Evolutionary conservation across 2,329 filamentous ascomycete genomes (phyloP).

Genomic region (Microdochium bolleyi): DNA sequence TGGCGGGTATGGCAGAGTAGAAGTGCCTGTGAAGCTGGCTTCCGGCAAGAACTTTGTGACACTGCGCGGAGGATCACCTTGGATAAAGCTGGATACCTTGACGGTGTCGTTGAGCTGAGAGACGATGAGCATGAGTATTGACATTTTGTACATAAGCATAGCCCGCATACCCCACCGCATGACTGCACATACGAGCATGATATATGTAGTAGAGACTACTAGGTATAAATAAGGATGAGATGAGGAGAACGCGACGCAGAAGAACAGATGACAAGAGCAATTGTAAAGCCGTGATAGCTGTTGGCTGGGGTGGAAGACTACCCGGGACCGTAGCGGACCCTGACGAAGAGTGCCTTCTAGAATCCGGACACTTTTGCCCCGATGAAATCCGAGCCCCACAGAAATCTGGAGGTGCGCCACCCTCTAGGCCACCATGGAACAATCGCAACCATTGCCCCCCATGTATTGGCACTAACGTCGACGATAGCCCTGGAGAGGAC

Average conservation of each 20-base stretch:
- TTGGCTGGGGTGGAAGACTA: background rate
- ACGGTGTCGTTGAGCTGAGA: conserved; percentile 3
- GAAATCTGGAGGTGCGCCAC: background rate
- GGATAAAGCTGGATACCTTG: conserved; percentile 14
- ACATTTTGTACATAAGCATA: background rate
- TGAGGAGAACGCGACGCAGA: background rate
- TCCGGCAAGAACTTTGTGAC: conserved; percentile 18
- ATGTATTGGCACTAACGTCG: too few species aligned
- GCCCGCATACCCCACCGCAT: background rate
- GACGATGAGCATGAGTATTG: background rate
- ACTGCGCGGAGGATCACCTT: conserved; percentile 9
- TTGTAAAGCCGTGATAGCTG: too few species aligned
- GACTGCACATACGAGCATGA: background rate
- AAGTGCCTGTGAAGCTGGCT: conserved; percentile 9
- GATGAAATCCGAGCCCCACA: too few species aligned
- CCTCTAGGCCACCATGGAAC: background rate
- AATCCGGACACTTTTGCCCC: background rate
- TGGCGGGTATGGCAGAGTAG: conserved; percentile 8
- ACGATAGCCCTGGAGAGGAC: background rate
- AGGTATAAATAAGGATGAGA: background rate
- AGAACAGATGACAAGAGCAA: too few species aligned
- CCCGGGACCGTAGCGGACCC: background rate
- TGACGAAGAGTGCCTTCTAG: background rate
- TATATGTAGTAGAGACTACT: background rate
- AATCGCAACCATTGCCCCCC: background rate